phyloP scores from a whole-genome alignment of 495 filamentous ascomycete genomes.

The Neurospora sp. region DNA sequence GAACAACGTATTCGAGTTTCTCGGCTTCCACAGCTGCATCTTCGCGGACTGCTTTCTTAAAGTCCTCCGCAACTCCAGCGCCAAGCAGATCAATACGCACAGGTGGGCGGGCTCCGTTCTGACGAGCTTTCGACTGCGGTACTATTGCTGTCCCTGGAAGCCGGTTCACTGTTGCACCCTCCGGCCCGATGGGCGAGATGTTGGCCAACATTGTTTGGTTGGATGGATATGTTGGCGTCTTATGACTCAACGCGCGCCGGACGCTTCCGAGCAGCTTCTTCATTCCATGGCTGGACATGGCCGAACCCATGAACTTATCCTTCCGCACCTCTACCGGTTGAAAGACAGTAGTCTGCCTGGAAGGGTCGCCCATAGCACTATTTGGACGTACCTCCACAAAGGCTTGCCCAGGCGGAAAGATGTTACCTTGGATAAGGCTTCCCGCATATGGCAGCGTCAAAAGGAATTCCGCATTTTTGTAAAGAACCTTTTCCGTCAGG shows the following conservation, averaged over 20 bases:
- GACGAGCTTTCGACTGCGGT: conserved; percentile 38
- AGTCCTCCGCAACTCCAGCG: conserved; percentile 65
- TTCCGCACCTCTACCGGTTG: conserved; percentile 28
- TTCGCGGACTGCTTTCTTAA: conserved; percentile 54
- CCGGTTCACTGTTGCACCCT: conserved; percentile 40
- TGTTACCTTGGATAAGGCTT: conserved; percentile 72
- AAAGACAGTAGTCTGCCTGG: conserved; percentile 40
- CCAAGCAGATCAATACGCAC: conserved; percentile 68
- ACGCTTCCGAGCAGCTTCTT: conserved; percentile 81
- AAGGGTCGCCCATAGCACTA: conserved; percentile 24
- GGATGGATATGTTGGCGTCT: conserved; percentile 26
- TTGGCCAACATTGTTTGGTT: conserved; percentile 36
- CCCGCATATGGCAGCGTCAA: conserved; percentile 63
- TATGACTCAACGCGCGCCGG: conserved; percentile 74
- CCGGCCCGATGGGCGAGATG: conserved; percentile 41
- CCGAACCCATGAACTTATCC: conserved; percentile 32
- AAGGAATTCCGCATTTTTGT: conserved; percentile 46
- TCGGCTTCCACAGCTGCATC: conserved; percentile 39
- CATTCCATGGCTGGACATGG: conserved; percentile 56
- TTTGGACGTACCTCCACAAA: conserved; percentile 65
- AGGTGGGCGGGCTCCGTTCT: conserved; percentile 30
- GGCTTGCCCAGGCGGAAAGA: conserved; percentile 65
- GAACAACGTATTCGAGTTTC: conserved; percentile 11
- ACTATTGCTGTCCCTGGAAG: conserved; percentile 46
- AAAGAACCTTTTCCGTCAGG: conserved; percentile 36